Conservation (phyloP, 169 alveolate species). For the Cryptosporidium xiaoi region DNA sequence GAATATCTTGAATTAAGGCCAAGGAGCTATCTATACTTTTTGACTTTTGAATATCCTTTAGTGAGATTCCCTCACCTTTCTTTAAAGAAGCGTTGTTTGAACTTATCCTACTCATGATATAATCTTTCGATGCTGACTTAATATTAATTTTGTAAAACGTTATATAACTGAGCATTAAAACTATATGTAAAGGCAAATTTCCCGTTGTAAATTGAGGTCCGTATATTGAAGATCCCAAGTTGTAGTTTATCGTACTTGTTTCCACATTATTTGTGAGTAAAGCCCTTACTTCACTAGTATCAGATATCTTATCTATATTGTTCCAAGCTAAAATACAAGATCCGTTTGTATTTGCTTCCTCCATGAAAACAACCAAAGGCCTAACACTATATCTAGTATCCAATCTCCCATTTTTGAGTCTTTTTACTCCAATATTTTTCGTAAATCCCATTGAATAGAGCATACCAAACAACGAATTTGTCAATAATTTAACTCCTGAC, state of each 20-base stretch:
- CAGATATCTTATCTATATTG: constrained; percentile 7
- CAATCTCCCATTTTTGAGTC: not conserved
- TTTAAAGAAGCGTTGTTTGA: not conserved
- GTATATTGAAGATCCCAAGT: constrained; percentile 6
- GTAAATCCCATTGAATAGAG: constrained; percentile 30
- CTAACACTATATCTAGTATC: constrained; percentile 2
- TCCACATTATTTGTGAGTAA: constrained; percentile 21
- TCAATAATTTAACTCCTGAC: constrained; percentile 7
- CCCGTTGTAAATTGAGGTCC: constrained; percentile 74
- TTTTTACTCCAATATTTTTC: not conserved
- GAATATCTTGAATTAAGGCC: constrained; percentile 9
- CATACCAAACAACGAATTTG: constrained; percentile 22
- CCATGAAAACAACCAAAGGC: constrained; percentile 57
- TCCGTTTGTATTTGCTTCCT: constrained; percentile 70
- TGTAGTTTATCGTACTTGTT: constrained; percentile 9
- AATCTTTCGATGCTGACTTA: constrained; percentile 1
- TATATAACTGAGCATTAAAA: constrained; percentile 27
- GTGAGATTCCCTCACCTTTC: not conserved
- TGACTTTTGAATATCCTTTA: constrained; percentile 8
- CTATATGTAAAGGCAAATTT: not conserved
- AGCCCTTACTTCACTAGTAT: constrained; percentile 25
- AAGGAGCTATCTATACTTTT: constrained; percentile 18
- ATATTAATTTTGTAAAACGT: constrained; percentile 9
- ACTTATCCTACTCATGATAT: not conserved
- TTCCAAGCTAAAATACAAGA: constrained; percentile 56